Base-by-base conservation (phyloP, 139 green algal species). In the Auxenochlorella pyrenoidosa region DNA sequence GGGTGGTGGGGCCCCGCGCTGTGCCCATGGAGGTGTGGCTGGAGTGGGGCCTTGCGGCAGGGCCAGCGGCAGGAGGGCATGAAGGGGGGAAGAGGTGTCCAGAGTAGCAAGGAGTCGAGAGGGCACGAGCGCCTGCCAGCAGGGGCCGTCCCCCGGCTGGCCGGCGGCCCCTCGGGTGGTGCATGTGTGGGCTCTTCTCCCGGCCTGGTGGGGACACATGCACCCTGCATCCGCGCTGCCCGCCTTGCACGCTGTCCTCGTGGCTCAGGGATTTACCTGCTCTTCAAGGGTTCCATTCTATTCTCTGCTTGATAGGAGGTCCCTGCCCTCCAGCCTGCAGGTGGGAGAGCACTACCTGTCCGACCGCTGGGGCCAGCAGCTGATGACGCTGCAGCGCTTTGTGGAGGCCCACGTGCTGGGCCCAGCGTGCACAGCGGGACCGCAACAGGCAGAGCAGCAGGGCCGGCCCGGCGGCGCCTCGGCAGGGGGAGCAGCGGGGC, bases 361-460 rank as follows among this genome's bases (percentile, higher is more conserved):
- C 18, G 90, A 96, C 16, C 91, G 87, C 36, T 99, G 96, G 96
- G 92, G 91, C 38, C 95, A 97, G 91, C 65, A 87, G 59, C 93
- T 99, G 32, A 98, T 98, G 94, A 95, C 92, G 1, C 82, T 99
- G 68, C 59, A 77, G 10, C 88, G 95, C 28, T 98, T 99, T 91
- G 89, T 99, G 40, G 38, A 84, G 34, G 19, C 44, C 0, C 92
- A 97, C 75, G 68, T 96, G 22, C 54, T 68, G 40, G 58, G 24
- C 47, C 10, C 15, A 24, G 15, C 54, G 54, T 6, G 54, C 54
- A 6, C 73, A 36, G 41, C 40, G 1, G 72, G 5, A 8, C n/a
- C n/a, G 22, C 40, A 22, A 26, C 34, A 51, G 13, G 60, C 47
- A 59, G 18, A 30, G 59, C 75, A 32, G 79, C 34, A 44, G 58